Base-by-base conservation (phyloP, 1,284 basidiomycete genomes). In the Tilletiopsis washingtonensis region DNA sequence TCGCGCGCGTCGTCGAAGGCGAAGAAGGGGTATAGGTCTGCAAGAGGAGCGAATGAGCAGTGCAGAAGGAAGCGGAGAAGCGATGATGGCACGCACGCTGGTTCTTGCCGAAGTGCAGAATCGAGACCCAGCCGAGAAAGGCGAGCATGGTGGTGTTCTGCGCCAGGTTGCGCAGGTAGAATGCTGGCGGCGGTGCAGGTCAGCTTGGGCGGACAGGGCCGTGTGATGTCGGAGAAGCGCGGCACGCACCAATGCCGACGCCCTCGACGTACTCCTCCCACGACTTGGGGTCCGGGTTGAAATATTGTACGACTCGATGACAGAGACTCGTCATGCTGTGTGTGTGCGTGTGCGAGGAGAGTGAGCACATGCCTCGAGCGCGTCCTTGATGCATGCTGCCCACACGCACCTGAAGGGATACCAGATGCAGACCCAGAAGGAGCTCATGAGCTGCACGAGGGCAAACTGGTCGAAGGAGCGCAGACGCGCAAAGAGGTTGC, bases 11-110 rank as follows among this genome's bases (percentile, higher is more conserved):
- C 51, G 59, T 73, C 73, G 61, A 80, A 80, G 15, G 75, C 69
- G 67, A 81, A 81, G 73, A 80, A 80, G 1, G 80, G 79, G 62
- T 80, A 81, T 41, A 80, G 75, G 15, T 75, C 67, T 64, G 60
- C 24, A 3, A n/a, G n/a, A 34, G 20, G 34, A 19, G 24, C 5
- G 7, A 29, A 43, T 21, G 42, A 21, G 42, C 6, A 43, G 29
- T 9, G 29, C n/a, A 34, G 15, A 43, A 17, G 24, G 11, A 43
- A 21, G 41, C 9, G 20, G 12, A 45, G 17, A 36, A 4, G 12
- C 17, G 20, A 14, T 14, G 19, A 2, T 42, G 19, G 3, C 12
- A 44, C 51, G 53, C 49, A 53, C 51, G 46, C 32, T 70, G 67
- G 47, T 81, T 81, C 1, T 76, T 74, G 0, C 79, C 79, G 56